A percentile compares a stretch with the other conserved stretches of the same genome.
Evolutionary conservation across 1,139 yeast genomes (phyloP).

Genomic region (Zygosaccharomyces pseudobailii): DNA sequence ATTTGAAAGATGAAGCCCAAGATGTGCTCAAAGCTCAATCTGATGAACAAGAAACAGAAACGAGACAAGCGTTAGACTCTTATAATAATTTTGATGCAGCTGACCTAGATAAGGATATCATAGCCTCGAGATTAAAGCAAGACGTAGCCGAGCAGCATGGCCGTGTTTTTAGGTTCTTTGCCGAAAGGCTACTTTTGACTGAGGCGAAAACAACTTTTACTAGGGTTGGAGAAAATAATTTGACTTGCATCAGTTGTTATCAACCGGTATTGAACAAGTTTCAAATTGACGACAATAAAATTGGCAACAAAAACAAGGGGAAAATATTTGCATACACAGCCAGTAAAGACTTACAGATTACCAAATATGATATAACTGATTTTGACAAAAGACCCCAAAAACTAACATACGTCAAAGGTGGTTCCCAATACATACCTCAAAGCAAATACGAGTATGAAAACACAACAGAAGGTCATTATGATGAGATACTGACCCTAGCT

Average conservation of each 20-base stretch:
- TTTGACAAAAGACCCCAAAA: constrained; percentile 51
- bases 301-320: constrained; percentile 21
- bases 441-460: constrained; percentile 39
- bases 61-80: constrained; percentile 31
- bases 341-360: constrained; percentile 74
- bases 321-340: constrained; percentile 64
- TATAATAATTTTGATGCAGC: constrained; percentile 79
- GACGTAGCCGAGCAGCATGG: constrained; percentile 93
- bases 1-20: constrained; percentile 57
- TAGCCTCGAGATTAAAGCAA: constrained; percentile 70
- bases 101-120: constrained; percentile 81
- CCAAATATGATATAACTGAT: constrained; percentile 68
- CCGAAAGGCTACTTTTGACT: constrained; percentile 46
- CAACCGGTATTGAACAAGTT: constrained; percentile 35
- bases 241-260: constrained; percentile 41
- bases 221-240: constrained; percentile 55
- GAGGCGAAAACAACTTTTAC: constrained; percentile 42
- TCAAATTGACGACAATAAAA: constrained; percentile 18
- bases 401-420: constrained; percentile 63
- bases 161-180: constrained; percentile 65
- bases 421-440: constrained; percentile 44
- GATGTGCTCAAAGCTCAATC: constrained; percentile 19
- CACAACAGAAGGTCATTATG: constrained; percentile 59
- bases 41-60: constrained; percentile 10
- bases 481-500: constrained; percentile 71